These are phyloP conservation scores for Pluteus cervinus DNA, from an alignment of 768 basidiomycete species.

Conservation along the genomic window DNA sequence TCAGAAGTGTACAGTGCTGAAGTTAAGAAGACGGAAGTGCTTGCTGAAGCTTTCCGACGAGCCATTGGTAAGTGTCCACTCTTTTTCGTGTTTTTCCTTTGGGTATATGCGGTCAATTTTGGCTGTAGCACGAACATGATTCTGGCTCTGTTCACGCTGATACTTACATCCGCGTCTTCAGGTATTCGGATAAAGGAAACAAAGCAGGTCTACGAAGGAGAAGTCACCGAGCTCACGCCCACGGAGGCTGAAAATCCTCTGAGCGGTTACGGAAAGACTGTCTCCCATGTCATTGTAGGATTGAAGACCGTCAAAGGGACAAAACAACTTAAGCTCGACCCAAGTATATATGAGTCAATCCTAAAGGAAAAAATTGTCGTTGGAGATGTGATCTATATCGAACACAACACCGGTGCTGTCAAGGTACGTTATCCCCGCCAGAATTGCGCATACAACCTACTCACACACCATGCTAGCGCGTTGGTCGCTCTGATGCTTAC, in stretches of 20 bases:
- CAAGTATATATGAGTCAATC: conserved; percentile 94
- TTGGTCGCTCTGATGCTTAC: conserved; percentile 95
- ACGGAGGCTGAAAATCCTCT: conserved; percentile 96
- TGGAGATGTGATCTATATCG: conserved; percentile 96
- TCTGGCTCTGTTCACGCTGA: neutral
- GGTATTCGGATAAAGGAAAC: conserved; percentile 98
- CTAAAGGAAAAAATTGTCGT: conserved; percentile 95
- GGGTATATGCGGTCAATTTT: too few species aligned
- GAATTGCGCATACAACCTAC: conserved; percentile 13
- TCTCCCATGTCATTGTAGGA: conserved; percentile 95
- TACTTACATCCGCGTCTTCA: conserved; percentile 19
- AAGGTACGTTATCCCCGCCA: too few species aligned
- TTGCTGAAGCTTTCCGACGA: conserved; percentile 90
- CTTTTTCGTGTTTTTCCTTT: conserved; percentile 9
- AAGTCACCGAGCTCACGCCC: conserved; percentile 95
- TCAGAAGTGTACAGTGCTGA: conserved; percentile 95
- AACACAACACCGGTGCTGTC: conserved; percentile 90
- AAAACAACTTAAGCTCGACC: conserved; percentile 91
- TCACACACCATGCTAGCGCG: conserved; percentile 48
- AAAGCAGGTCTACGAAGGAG: conserved; percentile 98
- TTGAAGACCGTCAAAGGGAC: conserved; percentile 92
- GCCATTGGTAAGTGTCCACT: conserved; percentile 75
- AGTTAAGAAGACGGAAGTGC: conserved; percentile 98
- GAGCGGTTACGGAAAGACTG: conserved; percentile 96
- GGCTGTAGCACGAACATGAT: too few species aligned